Conservation (phyloP, 164 flowering plant genomes). For the Buxus sempervirens region DNA sequence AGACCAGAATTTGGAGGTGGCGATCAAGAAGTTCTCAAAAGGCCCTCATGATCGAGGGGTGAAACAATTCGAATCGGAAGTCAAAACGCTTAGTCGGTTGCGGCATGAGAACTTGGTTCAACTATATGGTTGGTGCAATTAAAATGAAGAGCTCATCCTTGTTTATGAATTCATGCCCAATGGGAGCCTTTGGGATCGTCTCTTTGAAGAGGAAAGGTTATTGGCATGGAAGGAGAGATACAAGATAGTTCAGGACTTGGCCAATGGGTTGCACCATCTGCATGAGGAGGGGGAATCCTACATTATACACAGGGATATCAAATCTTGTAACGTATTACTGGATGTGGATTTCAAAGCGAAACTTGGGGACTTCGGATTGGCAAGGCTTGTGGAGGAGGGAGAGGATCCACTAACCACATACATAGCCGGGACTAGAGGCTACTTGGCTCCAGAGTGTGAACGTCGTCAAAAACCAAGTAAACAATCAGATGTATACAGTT, state of each 20-base stretch:
- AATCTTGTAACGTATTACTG: neutral
- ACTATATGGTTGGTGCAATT: too few relatives aligned
- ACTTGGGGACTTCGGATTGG: neutral
- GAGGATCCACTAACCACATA: neutral
- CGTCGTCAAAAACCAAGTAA: neutral
- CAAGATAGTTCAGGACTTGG: neutral
- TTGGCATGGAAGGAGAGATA: neutral
- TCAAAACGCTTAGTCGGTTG: neutral
- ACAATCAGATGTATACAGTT: neutral
- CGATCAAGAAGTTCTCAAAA: neutral
- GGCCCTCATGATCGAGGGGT: neutral
- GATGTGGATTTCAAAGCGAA: neutral
- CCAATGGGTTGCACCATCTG: neutral
- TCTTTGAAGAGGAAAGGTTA: neutral
- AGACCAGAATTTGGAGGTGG: neutral
- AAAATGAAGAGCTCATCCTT: neutral
- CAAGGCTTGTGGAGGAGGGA: neutral
- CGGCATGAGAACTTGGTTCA: neutral
- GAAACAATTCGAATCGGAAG: neutral
- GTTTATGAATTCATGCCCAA: neutral
- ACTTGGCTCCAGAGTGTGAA: neutral
- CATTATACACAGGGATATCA: neutral
- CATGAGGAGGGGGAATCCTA: neutral
- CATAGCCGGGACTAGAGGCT: neutral
- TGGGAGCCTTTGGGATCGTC: neutral